Percentiles rank a stretch among this genome's conserved stretches.
Conservation (phyloP, 2,329 filamentous ascomycete species). For the Geoglossum cookeanum region DNA sequence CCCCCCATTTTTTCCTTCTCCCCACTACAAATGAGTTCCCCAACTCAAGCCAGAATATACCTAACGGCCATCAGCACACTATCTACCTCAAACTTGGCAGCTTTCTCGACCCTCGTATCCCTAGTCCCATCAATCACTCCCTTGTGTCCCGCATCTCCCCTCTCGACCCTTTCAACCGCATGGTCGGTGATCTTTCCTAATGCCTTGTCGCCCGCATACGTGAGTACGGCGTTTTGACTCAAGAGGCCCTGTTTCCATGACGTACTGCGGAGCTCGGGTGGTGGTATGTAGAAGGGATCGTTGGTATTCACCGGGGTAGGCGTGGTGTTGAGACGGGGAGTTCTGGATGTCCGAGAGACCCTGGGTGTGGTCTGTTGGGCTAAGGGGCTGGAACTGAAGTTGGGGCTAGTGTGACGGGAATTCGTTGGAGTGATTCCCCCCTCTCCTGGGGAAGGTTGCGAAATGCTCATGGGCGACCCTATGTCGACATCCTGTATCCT, state of each 20-base stretch:
- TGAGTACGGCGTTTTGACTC: conserved; percentile 18
- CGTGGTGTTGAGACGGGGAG: background rate
- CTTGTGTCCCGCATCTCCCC: background rate
- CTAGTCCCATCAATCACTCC: conserved; percentile 5
- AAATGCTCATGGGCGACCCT: background rate
- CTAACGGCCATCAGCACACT: conserved; percentile 9
- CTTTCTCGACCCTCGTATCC: conserved; percentile 9
- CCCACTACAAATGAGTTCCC: background rate
- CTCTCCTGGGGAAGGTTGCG: background rate
- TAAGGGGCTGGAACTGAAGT: background rate
- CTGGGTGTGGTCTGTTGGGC: background rate
- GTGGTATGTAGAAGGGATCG: background rate
- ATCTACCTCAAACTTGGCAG: conserved; percentile 8
- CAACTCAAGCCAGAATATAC: conserved; percentile 3
- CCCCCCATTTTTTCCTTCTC: background rate
- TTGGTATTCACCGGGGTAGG: background rate
- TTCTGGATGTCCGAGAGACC: background rate
- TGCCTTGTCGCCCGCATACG: conserved; percentile 13
- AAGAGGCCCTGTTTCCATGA: conserved; percentile 13
- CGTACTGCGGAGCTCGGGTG: background rate
- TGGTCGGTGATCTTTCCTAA: background rate
- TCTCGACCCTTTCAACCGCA: background rate
- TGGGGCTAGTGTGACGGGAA: background rate
- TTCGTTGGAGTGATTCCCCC: background rate
- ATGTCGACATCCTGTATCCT: background rate